Evolutionary conservation across 441 rosid genomes (phyloP).

Genomic region (Breynia disticha): DNA sequence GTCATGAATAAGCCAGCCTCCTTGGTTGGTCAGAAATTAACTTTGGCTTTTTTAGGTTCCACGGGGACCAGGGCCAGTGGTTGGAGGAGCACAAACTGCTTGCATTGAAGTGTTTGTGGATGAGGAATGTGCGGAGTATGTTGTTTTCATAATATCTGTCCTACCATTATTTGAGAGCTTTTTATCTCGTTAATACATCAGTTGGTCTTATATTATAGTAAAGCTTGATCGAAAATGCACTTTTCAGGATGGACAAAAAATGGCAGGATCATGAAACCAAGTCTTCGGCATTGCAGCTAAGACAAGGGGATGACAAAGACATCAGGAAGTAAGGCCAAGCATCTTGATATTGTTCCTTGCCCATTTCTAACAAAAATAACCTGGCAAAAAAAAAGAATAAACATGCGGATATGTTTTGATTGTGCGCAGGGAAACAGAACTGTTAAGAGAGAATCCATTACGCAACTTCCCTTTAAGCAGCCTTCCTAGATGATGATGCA

Average conservation of each 20-base stretch:
- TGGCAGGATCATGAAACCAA: slow-evolving; percentile 17
- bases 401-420: neutral
- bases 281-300: slow-evolving; percentile 35
- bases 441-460: slow-evolving; percentile 61
- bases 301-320: slow-evolving; percentile 40
- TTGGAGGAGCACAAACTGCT: slow-evolving; percentile 25
- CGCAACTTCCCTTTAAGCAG: slow-evolving; percentile 70
- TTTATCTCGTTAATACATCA: neutral
- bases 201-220: too few species aligned
- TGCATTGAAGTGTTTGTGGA: slow-evolving; percentile 76
- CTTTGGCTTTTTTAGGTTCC: slow-evolving; percentile 40
- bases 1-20: neutral
- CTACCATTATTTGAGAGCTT: neutral
- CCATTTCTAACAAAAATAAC: too few species aligned
- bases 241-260: slow-evolving; percentile 24
- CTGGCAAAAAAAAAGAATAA: too few species aligned
- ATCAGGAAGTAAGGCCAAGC: slow-evolving; percentile 49
- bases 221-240: neutral
- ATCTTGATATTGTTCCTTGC: too few species aligned
- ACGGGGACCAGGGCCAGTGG: slow-evolving; percentile 37
- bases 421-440: slow-evolving; percentile 62
- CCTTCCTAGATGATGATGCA: slow-evolving; percentile 64
- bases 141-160: too few species aligned
- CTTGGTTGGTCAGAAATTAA: neutral
- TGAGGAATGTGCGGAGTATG: slow-evolving; percentile 58